A percentile compares a stretch with the other conserved stretches of the same genome.
These are phyloP conservation scores for Paracamarosporium sp. DNA, from an alignment of 2,329 filamentous ascomycete genomes.

Conservation along the genomic window DNA sequence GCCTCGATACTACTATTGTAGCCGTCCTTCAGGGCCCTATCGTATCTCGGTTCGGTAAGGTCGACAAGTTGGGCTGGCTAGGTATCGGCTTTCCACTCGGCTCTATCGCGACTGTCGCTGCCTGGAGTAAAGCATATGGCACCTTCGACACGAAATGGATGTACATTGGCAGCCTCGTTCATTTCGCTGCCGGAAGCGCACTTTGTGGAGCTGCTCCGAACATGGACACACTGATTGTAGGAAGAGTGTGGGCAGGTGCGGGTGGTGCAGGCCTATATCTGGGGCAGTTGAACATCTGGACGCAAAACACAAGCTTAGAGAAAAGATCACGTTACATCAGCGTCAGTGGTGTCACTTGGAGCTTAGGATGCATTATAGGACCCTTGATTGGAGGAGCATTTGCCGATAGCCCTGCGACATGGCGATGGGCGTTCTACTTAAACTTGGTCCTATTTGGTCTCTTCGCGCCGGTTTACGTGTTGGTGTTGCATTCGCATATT, in stretches of 20 bases:
- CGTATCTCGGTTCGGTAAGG: conserved; percentile 14
- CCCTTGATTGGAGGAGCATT: conserved; percentile 57
- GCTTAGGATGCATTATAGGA: conserved; percentile 53
- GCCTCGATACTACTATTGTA: conserved; percentile 38
- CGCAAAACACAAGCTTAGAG: conserved; percentile 26
- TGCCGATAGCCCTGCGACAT: conserved; percentile 8
- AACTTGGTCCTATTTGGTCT: conserved; percentile 59
- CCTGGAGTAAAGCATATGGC: conserved; percentile 46
- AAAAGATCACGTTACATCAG: conserved; percentile 45
- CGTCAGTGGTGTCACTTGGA: conserved; percentile 46
- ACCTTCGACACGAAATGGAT: conserved; percentile 56
- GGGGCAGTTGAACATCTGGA: conserved; percentile 37
- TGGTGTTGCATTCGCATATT: conserved; percentile 14
- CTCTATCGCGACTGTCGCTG: conserved; percentile 14
- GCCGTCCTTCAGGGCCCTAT: conserved; percentile 29
- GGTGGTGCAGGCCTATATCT: conserved; percentile 55
- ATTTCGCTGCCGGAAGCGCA: conserved; percentile 41
- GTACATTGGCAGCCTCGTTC: conserved; percentile 30
- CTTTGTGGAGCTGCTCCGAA: conserved; percentile 41
- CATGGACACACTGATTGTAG: conserved; percentile 46
- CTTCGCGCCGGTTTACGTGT: conserved; percentile 42
- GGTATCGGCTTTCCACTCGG: conserved; percentile 25
- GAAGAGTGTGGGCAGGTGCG: conserved; percentile 53
- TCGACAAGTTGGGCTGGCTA: conserved; percentile 30
- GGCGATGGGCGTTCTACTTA: conserved; percentile 33